Evolutionary conservation across 1,284 basidiomycete genomes (phyloP).

Genomic region (Sporisorium iseilematis-ciliati): DNA sequence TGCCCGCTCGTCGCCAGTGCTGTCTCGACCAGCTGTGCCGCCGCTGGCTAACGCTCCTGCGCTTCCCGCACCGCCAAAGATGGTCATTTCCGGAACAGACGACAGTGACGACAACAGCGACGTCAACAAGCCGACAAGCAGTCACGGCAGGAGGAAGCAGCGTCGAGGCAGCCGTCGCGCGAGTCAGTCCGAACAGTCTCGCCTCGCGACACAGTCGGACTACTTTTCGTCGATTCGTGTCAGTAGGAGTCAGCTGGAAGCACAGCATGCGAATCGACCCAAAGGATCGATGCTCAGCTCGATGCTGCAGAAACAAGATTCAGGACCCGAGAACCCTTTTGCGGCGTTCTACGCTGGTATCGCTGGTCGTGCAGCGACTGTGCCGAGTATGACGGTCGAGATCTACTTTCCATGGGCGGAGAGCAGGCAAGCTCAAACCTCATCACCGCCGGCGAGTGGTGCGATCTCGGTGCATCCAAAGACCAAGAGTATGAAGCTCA

Average conservation of each 20-base stretch:
- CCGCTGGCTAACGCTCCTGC: constrained; percentile 7
- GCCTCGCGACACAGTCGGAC: constrained; percentile 26
- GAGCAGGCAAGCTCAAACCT: constrained; percentile 37
- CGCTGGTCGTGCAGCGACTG: constrained; percentile 66
- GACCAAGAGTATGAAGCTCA: constrained; percentile 72
- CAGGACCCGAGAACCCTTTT: constrained; percentile 69
- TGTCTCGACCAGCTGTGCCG: constrained; percentile 21
- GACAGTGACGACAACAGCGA: constrained; percentile 45
- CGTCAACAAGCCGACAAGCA: constrained; percentile 7
- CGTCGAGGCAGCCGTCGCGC: constrained; percentile 23
- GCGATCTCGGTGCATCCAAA: constrained; percentile 48
- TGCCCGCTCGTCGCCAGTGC: constrained; percentile 36
- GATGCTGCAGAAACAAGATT: constrained; percentile 49
- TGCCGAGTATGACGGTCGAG: constrained; percentile 75
- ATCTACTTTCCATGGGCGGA: constrained; percentile 89
- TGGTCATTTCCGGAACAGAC: constrained; percentile 29
- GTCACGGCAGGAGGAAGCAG: constrained; percentile 15
- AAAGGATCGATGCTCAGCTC: constrained; percentile 49
- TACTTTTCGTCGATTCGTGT: constrained; percentile 49
- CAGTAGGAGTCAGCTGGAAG: constrained; percentile 34
- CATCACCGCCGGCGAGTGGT: constrained; percentile 43
- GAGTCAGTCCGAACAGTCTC: constrained; percentile 15
- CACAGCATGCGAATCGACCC: constrained; percentile 47
- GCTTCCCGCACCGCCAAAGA: constrained; percentile 33
- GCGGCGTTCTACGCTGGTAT: constrained; percentile 71